Base-by-base conservation (phyloP, 2,329 filamentous ascomycete genomes). In the Fulvia fulva region DNA sequence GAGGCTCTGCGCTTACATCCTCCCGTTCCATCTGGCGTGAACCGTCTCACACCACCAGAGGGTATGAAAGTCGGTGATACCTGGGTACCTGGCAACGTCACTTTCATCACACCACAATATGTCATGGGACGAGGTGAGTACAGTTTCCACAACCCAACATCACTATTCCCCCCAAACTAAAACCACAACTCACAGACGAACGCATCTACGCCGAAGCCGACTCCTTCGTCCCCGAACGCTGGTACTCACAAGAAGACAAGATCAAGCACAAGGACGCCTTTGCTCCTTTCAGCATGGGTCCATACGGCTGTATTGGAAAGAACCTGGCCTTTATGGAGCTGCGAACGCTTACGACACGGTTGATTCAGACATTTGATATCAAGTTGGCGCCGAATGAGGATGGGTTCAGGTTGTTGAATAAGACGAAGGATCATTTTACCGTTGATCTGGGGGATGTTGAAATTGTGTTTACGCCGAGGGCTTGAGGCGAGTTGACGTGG, bases 1-100 rank as follows among this genome's bases (percentile, higher is more conserved):
- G 77, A 80, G 59, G 67, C 75, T 1, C 64, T 78, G 3, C 72
- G 77, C n/a, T 65, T 79, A 3, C 69, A 77, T 53, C 75, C 77
- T 5, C 68, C 75, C 0, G 71, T 77, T 1, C 73, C 74, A 1
- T 69, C 68, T 7, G 74, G 70, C 1, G 51, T 76, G 23, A 65
- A 67, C 28, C 67, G 77, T 3, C 50, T 71, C 12, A 77, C 76
- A 1, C 76, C 76, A 7, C 51, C 72, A 19, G 67, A 74, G 53
- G 76, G 76, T 21, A 64, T 77, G 23, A 61, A 64, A 16, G 67
- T 77, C 23, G 74, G 68, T 25, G 70, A 67, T 7, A 67, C 64
- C 1, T 72, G 66, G 57, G 69, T 76, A 3, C 74, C 74, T 0
- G 73, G 73, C 8, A 58, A 60, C 43, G 63, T 65, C 6, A 60